Conservation (phyloP, 441 rosid species). For the Adansonia grandidieri region DNA sequence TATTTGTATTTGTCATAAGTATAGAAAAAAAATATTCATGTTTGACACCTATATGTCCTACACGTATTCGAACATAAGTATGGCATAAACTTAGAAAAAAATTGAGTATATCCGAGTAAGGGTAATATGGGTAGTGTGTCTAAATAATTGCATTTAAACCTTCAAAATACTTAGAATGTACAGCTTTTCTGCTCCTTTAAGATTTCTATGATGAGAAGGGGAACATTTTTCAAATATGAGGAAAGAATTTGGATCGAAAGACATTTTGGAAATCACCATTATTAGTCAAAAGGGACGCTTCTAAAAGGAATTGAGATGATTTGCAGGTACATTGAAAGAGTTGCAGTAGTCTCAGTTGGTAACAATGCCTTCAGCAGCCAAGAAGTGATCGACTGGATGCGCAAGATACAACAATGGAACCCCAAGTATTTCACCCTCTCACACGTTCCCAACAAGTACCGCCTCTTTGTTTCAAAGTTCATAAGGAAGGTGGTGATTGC, state of each 20-base stretch:
- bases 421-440: conserved; percentile 75
- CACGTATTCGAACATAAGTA: no score
- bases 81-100: no score
- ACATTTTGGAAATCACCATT: not conserved
- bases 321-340: conserved; percentile 80
- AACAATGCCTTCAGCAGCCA: conserved; percentile 47
- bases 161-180: not conserved
- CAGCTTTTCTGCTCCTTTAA: not conserved
- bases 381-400: conserved; percentile 80
- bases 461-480: conserved; percentile 70
- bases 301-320: conserved; percentile 20
- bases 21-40: not conserved
- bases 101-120: not conserved
- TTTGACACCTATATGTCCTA: not conserved
- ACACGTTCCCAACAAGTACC: conserved; percentile 63
- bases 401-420: conserved; percentile 76
- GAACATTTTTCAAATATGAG: not conserved
- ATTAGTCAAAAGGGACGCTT: conserved; percentile 1
- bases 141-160: not conserved
- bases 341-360: conserved; percentile 68
- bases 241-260: not conserved
- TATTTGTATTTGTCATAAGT: not conserved
- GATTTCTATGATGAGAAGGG: not conserved
- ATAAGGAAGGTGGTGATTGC: conserved; percentile 78
- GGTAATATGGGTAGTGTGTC: not conserved